Base-by-base conservation (phyloP, 2,329 filamentous ascomycete genomes). In the Canariomyces notabilis region DNA sequence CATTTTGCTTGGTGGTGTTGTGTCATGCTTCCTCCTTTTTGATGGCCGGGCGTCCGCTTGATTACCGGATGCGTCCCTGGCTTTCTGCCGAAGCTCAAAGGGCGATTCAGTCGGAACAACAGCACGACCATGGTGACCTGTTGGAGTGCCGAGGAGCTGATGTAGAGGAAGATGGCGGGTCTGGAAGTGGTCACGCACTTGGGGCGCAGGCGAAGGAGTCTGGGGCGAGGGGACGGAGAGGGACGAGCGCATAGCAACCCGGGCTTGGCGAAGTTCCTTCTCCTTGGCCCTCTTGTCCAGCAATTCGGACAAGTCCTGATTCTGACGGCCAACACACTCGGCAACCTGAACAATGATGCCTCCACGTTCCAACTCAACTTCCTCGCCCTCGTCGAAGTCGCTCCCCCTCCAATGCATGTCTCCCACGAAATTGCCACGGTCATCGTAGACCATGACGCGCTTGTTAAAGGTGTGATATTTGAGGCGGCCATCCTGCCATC, bases 391-490 rank as follows among this genome's bases (percentile, higher is more conserved):
- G 26, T 79, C 78, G 18, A 95, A 69, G n/a, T 78, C 76, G 31
- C 75, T 76, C 42, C 78, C 76, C 35, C 81, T 80, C 83, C 87
- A 93, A 66, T 95, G 88, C 23, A 82, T 80, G 63, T 95, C 90
- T 3, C 89, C 90, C 21, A 96, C 76, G 54, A 84, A 88, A 62
- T 90, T 88, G 0, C 86, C 81, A 2, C 79, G 72, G 37, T 87
- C 82, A 63, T 95, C 89, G 58, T 93, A 91, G 6, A 94, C 87
- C 87, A 96, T 94, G 49, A 93, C 73, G 4, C 88, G 82, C 61
- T 83, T 87, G 69, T 96, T 96, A 77, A 95, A 95, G 1, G 86
- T 85, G 61, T 96, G 90, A 54, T 85, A 95, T 54, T 85, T 86
- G 51, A 96, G 77, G 42, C 82, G 82, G 29, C 91, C 90, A 82